Evolutionary conservation across 1,139 yeast species (phyloP), one percentile per base, ranked within the genome.

Genomic region (Debaryomyces subglobosus): DNA sequence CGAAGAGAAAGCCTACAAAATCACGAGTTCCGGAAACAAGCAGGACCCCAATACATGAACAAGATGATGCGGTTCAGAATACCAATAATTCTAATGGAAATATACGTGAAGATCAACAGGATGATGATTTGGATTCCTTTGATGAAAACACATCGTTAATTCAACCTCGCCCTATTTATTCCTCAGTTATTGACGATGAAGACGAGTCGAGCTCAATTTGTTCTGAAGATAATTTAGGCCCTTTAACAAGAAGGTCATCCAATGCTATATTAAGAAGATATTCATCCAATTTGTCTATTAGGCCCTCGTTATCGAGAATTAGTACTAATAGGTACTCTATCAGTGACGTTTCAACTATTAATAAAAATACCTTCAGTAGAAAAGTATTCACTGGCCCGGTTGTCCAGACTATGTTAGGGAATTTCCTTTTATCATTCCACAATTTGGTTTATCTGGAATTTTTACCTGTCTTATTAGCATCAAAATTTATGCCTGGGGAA

Each of bases 391-490:
- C 74, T 12, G 64, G 67, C 10, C 64, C 65, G 5, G 79, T 77
- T 15, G 60, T 77, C 37, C 68, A 67, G 41, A 72, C 80, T 5
- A 71, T 79, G 39, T 44, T 65, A 13, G 70, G 74, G 35, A 74
- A 74, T 56, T 71, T 78, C 49, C 59, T 76, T 45, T 64, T 80
- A 49, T 66, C 81, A 8, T 68, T 81, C 50, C 86, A 81, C 56
- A 63, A 72, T n/a, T 68, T 81, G n/a, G 78, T 81, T 5, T 81
- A 71, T 60, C 74, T 73, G 44, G 88, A 84, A 61, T 81, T 84
- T 52, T 64, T 82, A 40, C 88, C 89, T 9, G 79, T 84, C 4
- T 78, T 80, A 49, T 64, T 83, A 20, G 85, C 87, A 0, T 71
- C 82, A n/a, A 68, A 72, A 34, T 65, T 78, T 43, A 65, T 60